Conservation (phyloP, 2,329 filamentous ascomycete species). For the Ambrosiella cleistominuta region DNA sequence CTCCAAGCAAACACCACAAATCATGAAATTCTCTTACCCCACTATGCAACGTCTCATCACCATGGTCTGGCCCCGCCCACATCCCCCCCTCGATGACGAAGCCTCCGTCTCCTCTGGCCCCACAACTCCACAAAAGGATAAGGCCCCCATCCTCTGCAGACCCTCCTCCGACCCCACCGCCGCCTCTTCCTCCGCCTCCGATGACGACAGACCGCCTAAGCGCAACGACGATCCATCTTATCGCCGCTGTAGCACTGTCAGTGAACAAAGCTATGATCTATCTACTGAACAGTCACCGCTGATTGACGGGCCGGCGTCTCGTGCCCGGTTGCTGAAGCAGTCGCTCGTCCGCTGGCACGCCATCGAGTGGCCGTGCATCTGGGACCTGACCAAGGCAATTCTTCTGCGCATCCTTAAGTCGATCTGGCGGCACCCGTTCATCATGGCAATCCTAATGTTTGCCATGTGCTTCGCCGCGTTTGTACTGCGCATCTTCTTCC, state of each 20-base stretch:
- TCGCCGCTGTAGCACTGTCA: background rate
- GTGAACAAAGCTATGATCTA: background rate
- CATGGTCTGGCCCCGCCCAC: background rate
- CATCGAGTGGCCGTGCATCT: background rate
- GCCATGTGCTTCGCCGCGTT: constrained; percentile 1
- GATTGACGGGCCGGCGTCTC: background rate
- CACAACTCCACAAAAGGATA: background rate
- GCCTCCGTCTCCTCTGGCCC: background rate
- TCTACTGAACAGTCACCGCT: constrained; percentile 12
- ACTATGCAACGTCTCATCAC: background rate
- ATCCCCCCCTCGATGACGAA: constrained; percentile 1
- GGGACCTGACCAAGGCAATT: background rate
- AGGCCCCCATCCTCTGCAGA: background rate
- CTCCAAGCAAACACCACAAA: background rate
- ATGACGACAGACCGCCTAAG: background rate
- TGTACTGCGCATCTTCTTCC: constrained; percentile 10
- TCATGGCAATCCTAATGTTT: background rate
- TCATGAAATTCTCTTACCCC: background rate
- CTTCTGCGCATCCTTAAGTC: background rate
- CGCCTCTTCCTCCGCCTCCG: background rate
- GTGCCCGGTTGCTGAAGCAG: too few species aligned
- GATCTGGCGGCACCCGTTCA: constrained; percentile 6
- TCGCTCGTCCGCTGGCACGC: background rate
- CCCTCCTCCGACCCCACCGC: too few species aligned
- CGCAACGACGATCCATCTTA: background rate